Percentiles rank a stretch among this genome's conserved stretches.
Evolutionary conservation across 345 rosid genomes (phyloP).

Genomic region (Cardamine occulta): DNA sequence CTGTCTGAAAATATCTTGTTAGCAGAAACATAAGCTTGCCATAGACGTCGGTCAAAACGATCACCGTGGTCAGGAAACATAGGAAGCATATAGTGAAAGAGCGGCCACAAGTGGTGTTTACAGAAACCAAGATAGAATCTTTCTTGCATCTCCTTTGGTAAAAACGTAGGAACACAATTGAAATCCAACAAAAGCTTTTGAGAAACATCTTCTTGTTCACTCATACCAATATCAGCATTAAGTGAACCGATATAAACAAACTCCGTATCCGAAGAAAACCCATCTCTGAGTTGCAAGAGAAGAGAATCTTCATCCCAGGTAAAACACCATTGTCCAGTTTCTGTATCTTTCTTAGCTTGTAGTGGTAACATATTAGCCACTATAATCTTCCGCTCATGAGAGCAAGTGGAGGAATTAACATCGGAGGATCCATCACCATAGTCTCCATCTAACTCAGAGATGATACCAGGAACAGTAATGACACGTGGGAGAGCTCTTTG

Average conservation of each 20-base stretch:
- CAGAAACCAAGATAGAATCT: conserved; percentile 77
- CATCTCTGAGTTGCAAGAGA: conserved; percentile 63
- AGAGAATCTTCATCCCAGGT: conserved; percentile 66
- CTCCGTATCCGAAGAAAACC: conserved; percentile 62
- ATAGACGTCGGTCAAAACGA: conserved; percentile 68
- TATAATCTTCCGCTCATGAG: conserved; percentile 56
- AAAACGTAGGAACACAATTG: conserved; percentile 74
- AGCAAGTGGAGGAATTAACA: conserved; percentile 47
- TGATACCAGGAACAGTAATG: conserved; percentile 73
- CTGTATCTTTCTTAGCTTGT: conserved; percentile 51
- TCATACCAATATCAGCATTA: conserved; percentile 56
- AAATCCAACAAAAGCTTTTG: conserved; percentile 63
- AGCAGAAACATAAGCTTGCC: conserved; percentile 84
- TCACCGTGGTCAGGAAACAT: conserved; percentile 81
- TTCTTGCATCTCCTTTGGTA: conserved; percentile 64
- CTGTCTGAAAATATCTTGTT: conserved; percentile 81
- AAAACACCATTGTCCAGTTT: conserved; percentile 64
- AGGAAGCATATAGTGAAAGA: conserved; percentile 86
- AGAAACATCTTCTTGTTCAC: conserved; percentile 75
- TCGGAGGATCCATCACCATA: conserved; percentile 61
- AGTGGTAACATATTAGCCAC: conserved; percentile 66
- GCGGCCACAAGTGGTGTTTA: conserved; percentile 81
- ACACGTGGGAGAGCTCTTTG: conserved; percentile 72
- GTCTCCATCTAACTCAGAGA: conserved; percentile 62
- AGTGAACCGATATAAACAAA: conserved; percentile 74